These are phyloP conservation scores for Globisporangium middletonii DNA, from an alignment of 352 stramenopile species.

Conservation along the genomic window DNA sequence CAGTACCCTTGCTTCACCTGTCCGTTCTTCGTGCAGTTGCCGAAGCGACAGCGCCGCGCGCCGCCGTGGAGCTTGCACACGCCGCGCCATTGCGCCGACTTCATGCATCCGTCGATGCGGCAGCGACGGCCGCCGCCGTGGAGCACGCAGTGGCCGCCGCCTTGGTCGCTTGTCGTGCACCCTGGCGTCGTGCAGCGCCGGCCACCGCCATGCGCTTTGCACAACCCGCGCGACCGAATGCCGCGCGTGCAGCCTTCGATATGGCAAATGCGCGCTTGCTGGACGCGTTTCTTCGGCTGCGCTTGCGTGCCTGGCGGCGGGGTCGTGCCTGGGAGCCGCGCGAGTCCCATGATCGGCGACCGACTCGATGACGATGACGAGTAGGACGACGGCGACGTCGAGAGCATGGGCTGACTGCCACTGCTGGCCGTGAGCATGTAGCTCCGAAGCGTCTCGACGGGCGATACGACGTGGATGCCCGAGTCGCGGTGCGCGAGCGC, in stretches of 20 bases:
- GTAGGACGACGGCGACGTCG: slow-evolving; percentile 14
- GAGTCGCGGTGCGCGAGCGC: slow-evolving; percentile 2
- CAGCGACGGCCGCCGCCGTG: slow-evolving; percentile 79
- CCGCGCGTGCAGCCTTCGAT: slow-evolving; percentile 68
- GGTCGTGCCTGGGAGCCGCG: slow-evolving; percentile 9
- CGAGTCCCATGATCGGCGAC: slow-evolving; percentile 2
- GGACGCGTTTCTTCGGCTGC: slow-evolving; percentile 45
- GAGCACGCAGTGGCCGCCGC: slow-evolving; percentile 76
- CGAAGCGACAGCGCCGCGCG: slow-evolving; percentile 64
- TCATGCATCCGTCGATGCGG: slow-evolving; percentile 69
- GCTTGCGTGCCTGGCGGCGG: slow-evolving; percentile 1
- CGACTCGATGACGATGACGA: slow-evolving; percentile 8
- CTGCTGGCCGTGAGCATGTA: slow-evolving; percentile 5
- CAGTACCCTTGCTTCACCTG: slow-evolving; percentile 80
- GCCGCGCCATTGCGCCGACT: slow-evolving; percentile 74
- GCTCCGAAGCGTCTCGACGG: slow-evolving; percentile 10
- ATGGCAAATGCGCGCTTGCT: slow-evolving; percentile 60
- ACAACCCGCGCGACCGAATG: slow-evolving; percentile 55
- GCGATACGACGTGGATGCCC: slow-evolving; percentile 11
- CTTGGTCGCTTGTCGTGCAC: slow-evolving; percentile 82
- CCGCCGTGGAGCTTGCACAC: slow-evolving; percentile 85
- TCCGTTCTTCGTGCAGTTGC: slow-evolving; percentile 78
- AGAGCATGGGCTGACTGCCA: neutral
- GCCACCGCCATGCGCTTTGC: slow-evolving; percentile 53
- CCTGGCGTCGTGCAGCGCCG: slow-evolving; percentile 69